These are phyloP conservation scores for Halenospora varia DNA, from an alignment of 495 filamentous ascomycete species.

Conservation along the genomic window DNA sequence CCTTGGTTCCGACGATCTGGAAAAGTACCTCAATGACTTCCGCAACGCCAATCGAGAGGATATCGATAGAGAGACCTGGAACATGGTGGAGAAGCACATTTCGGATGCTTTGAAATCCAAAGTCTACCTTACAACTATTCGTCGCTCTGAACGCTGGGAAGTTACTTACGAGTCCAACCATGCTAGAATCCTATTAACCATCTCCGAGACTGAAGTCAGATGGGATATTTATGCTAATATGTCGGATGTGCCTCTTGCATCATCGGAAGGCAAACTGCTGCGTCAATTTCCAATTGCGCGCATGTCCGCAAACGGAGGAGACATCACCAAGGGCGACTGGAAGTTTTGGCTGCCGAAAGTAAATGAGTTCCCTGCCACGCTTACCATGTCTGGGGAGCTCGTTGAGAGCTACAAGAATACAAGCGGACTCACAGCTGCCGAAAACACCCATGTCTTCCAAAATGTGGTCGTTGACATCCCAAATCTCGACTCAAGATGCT, in stretches of 20 bases:
- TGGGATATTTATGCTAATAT: constrained; percentile 55
- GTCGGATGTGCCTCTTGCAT: constrained; percentile 32
- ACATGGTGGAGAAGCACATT: not conserved
- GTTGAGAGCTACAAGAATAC: constrained; percentile 28
- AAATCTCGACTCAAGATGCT: constrained; percentile 17
- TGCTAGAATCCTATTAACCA: constrained; percentile 45
- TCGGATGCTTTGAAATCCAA: constrained; percentile 32
- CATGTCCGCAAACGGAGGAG: constrained; percentile 34
- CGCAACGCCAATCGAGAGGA: not conserved
- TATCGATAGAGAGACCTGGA: not conserved
- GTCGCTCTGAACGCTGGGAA: constrained; percentile 48
- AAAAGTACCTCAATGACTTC: not conserved
- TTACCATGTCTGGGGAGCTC: constrained; percentile 28
- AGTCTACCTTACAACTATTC: constrained; percentile 42
- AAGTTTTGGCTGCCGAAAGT: constrained; percentile 42
- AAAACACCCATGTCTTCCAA: not conserved
- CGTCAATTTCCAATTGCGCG: constrained; percentile 49
- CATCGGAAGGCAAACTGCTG: constrained; percentile 41
- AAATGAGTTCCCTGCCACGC: constrained; percentile 17
- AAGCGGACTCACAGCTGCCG: constrained; percentile 34
- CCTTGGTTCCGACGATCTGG: constrained; percentile 19
- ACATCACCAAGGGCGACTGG: constrained; percentile 47
- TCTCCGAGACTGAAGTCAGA: constrained; percentile 36
- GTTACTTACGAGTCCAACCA: constrained; percentile 44
- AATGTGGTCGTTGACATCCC: not conserved